Base-by-base conservation (phyloP, 83 land plant genomes). In the Picea abies region DNA sequence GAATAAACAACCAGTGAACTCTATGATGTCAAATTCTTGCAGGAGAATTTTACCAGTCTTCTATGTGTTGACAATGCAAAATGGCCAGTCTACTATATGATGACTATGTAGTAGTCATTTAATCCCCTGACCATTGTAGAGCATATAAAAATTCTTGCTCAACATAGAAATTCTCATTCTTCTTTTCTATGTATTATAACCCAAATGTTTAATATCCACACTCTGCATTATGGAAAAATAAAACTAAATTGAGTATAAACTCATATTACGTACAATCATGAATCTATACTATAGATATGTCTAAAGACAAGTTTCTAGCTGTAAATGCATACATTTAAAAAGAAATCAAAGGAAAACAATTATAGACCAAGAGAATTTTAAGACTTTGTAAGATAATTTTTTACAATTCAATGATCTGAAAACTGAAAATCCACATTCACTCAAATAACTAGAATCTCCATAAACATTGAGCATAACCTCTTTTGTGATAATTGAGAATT, bases 1-100 rank as follows among this genome's bases (percentile, higher is more conserved):
- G 15, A 16, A 4, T 44, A 73, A 73, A 44, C 77, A 44, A 25
- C 58, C 58, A n/a, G 26, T 7, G 58, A 11, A 22, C 20, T 44
- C 58, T 58, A 73, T 73, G 56, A n/a, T 73, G 26, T 22, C 77
- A 52, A 52, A 52, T 73, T 4, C 58, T 73, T 44, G 77, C 22
- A n/a, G 25, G 25, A 17, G 17, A 47, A 73, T 41, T 41, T 70
- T 70, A 70, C 10, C 47, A 35, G 11, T 19, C 11, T 17, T 2
- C 16, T 37, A 20, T 70, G 5, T 5, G 20, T 47, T 6, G 15
- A 52, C 17, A 16, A 6, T 70, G 22, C 20, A 17, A 20, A 70
- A 39, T 15, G 6, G 39, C 11, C 10, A 70, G 44, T 20, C 49
- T 70, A 10, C 0, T 17, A 19, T 32, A 19, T 39, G 49, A 17